Evolutionary conservation across 345 rosid species (phyloP), one percentile per base, ranked within the genome.

Genomic region (Gossypium raimondii): DNA sequence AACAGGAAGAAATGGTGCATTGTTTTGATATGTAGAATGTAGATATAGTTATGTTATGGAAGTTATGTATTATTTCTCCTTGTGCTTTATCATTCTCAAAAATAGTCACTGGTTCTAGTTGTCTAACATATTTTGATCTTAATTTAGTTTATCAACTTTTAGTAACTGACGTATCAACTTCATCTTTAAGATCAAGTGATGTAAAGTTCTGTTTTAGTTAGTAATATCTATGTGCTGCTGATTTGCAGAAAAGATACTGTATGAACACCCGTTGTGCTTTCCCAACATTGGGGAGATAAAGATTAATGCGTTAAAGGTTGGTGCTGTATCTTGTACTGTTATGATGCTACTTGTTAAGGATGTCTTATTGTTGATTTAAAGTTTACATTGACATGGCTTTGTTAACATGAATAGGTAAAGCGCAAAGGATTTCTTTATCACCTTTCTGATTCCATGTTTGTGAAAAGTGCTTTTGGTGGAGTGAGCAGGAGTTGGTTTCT

Each of bases 291-390:
- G 89, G 24, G 84, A 78, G 67, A 84, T 88, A 41, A 79, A 79
- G 52, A 75, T 90, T 74, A 68, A 79, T 22, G 85, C 86, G 58
- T 65, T 90, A 41, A 90, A 88, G 92, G 92, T 90, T 51, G 14
- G 14, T 68, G 3, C 2, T 56, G 16, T 67, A 3, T 48, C 56
- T 55, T 72, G 73, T 12, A n/a, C 9, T 55, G n/a, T 50, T 14
- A 12, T 41, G 66, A 44, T 63, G n/a, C 18, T 11, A 29, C 9
- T 52, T 59, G 24, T 47, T 47, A 44, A 47, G 20, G 18, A 10
- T 69, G 52, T 48, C 41, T 34, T 11, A 29, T 2, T 22, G 12
- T 66, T 48, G 58, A 29, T 55, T 60, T 22, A 69, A 9, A 25
- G 25, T 0, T 67, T n/a, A 24, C n/a, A 58, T 62, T 71, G 27